These are phyloP conservation scores for Sarcodon sp. DNA, from an alignment of 768 basidiomycete genomes.

Conservation along the genomic window DNA sequence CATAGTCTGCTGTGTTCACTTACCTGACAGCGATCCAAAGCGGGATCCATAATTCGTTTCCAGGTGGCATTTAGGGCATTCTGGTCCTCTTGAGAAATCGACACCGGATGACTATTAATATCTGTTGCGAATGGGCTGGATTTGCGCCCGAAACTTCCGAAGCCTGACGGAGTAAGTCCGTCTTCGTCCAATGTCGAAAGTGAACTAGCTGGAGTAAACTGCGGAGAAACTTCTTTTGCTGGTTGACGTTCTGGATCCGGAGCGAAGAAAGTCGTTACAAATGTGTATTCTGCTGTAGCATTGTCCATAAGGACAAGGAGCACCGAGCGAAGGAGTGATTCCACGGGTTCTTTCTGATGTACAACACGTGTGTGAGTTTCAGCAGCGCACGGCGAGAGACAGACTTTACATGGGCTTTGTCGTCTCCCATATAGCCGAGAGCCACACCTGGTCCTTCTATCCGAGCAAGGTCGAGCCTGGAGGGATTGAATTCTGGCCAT, in stretches of 20 bases:
- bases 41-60: slow-evolving; percentile 91
- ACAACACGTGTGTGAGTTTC: background rate
- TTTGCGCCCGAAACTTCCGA: too few species aligned
- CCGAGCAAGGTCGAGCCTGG: slow-evolving; percentile 52
- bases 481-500: slow-evolving; percentile 26
- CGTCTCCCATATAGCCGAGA: slow-evolving; percentile 81
- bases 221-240: background rate
- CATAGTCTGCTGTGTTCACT: slow-evolving; percentile 6
- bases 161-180: too few species aligned
- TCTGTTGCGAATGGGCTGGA: background rate
- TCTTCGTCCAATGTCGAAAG: too few species aligned
- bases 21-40: slow-evolving; percentile 75
- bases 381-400: background rate
- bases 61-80: slow-evolving; percentile 54
- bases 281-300: slow-evolving; percentile 83
- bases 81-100: slow-evolving; percentile 43
- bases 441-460: slow-evolving; percentile 75
- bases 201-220: too few species aligned
- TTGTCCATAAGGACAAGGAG: slow-evolving; percentile 92
- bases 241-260: slow-evolving; percentile 11
- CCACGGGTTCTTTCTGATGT: slow-evolving; percentile 64
- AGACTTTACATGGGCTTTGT: slow-evolving; percentile 69
- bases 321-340: slow-evolving; percentile 76
- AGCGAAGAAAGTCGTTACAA: slow-evolving; percentile 73
- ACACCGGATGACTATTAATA: background rate